Percentiles rank a stretch among this genome's conserved stretches.
phyloP scores from a whole-genome alignment of 306 rosid genomes.

The Lathyrus aphaca region DNA sequence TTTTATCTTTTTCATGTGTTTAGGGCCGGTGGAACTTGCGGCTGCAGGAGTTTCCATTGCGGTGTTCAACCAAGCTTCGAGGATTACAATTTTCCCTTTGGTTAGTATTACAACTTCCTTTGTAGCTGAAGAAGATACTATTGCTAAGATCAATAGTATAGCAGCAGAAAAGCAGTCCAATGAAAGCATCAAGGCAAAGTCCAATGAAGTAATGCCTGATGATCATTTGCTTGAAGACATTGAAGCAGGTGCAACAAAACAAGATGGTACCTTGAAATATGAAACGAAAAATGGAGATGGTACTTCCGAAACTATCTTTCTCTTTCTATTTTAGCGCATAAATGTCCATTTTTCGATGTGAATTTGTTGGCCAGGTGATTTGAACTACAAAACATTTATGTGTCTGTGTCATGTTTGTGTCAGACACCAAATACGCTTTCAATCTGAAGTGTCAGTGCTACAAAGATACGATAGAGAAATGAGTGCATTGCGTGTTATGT shows the following conservation, averaged over 20 bases:
- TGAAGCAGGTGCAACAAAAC: conserved; percentile 53
- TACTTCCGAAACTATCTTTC: conserved; percentile 25
- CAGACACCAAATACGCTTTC: neutral
- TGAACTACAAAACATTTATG: neutral
- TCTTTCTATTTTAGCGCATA: neutral
- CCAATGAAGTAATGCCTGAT: conserved; percentile 39
- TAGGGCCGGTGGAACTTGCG: conserved; percentile 95
- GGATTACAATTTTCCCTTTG: conserved; percentile 92
- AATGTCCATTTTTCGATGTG: neutral
- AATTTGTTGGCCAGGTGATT: neutral
- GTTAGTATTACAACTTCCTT: conserved; percentile 94
- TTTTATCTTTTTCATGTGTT: neutral
- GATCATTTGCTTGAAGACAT: conserved; percentile 49
- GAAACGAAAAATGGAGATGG: conserved; percentile 43
- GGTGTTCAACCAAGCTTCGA: conserved; percentile 91
- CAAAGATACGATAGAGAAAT: neutral
- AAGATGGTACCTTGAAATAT: conserved; percentile 25
- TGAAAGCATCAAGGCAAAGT: conserved; percentile 44
- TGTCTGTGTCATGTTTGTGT: neutral
- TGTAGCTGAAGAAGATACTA: conserved; percentile 94
- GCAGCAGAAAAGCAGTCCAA: conserved; percentile 44
- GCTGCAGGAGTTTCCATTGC: conserved; percentile 96
- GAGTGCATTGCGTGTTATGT: neutral
- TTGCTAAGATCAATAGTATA: conserved; percentile 41
- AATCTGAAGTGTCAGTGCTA: neutral